Percentiles rank a stretch among this genome's conserved stretches.
Evolutionary conservation across 2,329 filamentous ascomycete species (phyloP).

Genomic region (Xylariaceae sp.): DNA sequence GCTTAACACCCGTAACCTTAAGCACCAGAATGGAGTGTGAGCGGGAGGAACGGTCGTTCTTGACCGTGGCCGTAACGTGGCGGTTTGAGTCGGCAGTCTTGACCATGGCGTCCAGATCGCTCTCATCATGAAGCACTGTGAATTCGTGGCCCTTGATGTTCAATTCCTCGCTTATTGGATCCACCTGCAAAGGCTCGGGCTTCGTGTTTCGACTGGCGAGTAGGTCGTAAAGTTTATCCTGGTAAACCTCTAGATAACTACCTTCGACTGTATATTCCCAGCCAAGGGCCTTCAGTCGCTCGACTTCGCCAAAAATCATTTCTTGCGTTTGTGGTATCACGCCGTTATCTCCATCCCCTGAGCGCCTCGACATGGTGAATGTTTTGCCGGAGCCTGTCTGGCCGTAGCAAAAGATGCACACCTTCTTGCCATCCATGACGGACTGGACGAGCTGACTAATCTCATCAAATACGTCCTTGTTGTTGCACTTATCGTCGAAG

Average conservation of each 20-base stretch:
- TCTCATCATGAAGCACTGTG: constrained; percentile 66
- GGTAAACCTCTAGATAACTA: constrained; percentile 96
- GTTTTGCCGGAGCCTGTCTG: constrained; percentile 98
- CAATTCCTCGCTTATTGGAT: constrained; percentile 25
- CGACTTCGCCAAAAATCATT: constrained; percentile 89
- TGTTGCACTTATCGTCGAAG: constrained; percentile 73
- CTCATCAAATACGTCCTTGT: constrained; percentile 87
- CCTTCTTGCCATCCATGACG: constrained; percentile 94
- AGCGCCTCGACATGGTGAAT: constrained; percentile 67
- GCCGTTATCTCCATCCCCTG: constrained; percentile 67
- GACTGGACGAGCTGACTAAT: constrained; percentile 96
- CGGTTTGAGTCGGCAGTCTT: constrained; percentile 78
- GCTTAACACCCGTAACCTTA: constrained; percentile 68
- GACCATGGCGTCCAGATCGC: constrained; percentile 76
- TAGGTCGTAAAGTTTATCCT: constrained; percentile 91
- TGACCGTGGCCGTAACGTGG: constrained; percentile 92
- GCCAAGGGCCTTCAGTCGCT: constrained; percentile 78
- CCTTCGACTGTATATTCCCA: constrained; percentile 95
- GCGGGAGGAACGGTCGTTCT: constrained; percentile 89
- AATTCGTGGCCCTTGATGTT: constrained; percentile 28
- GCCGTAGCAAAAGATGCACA: constrained; percentile 98
- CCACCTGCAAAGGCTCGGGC: constrained; percentile 56
- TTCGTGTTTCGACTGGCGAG: constrained; percentile 62
- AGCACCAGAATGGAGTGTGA: constrained; percentile 97
- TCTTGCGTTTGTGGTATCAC: constrained; percentile 93